Evolutionary conservation across 2,329 filamentous ascomycete genomes (phyloP), one percentile per base, ranked within the genome.

Genomic region (Fusarium sp.): DNA sequence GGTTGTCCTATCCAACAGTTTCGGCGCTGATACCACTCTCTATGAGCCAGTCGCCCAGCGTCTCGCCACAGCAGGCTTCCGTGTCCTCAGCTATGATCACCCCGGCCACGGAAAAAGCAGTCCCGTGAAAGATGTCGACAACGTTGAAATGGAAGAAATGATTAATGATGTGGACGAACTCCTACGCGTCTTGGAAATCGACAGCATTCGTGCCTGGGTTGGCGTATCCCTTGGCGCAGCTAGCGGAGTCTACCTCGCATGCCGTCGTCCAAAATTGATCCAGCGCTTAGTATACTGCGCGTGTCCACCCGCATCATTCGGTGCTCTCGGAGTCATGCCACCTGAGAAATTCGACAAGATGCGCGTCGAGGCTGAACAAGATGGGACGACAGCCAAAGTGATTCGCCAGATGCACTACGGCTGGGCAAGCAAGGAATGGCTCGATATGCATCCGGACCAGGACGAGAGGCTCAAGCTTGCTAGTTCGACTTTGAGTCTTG

Each of bases 401-500:
- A 61, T 61, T 7, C 56, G 58, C 0, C 58, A 61, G 6, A 61
- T 62, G 43, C 43, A 62, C 26, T 53, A 61, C 2, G 56, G 56
- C 8, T 61, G 58, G 43, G 58, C 58, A 24, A 62, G 56, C 5
- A 61, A 53, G n/a, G 43, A 54, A 8, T 62, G 56, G 58, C 56
- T 62, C 0, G 26, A 61, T 1, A 6, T 23, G 1, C 39, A 62
- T 1, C 58, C 43, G 0, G 26, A 54, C 10, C 29, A 61, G 7
- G 43, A 61, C n/a, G 43, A 31, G 5, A 28, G 58, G 4, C 44
- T 62, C 5, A 28, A 15, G 8, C 0, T 23, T 28, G 56, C 56
- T 3, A 61, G 58, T 2, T 62, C 58, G 4, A 33, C 58, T 3
- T 15, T 62, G 4, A 62, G 31, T 8, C 15, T 62, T 1, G 38